Evolutionary conservation across 2,329 filamentous ascomycete genomes (phyloP).

Genomic region (Beauveria rudraprayagi): DNA sequence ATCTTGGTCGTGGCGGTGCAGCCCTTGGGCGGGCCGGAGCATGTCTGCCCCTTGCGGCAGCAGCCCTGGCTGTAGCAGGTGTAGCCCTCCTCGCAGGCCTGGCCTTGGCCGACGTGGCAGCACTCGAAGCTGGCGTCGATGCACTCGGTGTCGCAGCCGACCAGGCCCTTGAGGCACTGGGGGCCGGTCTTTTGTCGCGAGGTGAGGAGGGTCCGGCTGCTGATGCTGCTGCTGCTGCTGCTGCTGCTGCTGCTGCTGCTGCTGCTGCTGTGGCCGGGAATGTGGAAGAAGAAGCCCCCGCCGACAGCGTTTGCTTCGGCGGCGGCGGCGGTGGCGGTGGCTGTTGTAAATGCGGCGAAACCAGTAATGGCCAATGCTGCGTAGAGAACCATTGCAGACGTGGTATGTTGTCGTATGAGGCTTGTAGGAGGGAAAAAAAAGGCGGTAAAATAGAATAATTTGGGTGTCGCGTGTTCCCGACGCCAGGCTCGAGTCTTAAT

Average conservation of each 20-base stretch:
- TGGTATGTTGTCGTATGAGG: not conserved
- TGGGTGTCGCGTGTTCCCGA: not conserved
- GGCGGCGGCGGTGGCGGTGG: not conserved
- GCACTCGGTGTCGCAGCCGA: not conserved
- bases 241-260: too few species aligned
- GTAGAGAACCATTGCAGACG: not conserved
- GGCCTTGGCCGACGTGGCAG: slow-evolving; percentile 7
- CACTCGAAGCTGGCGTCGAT: slow-evolving; percentile 1
- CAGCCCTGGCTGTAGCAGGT: slow-evolving; percentile 7
- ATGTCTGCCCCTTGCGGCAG: slow-evolving; percentile 4
- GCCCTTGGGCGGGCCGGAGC: slow-evolving; percentile 1
- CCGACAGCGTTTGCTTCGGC: not conserved
- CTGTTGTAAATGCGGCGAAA: not conserved
- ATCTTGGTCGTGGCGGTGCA: slow-evolving; percentile 2
- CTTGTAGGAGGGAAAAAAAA: not conserved
- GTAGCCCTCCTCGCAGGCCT: slow-evolving; percentile 8
- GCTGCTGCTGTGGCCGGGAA: not conserved
- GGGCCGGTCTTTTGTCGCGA: not conserved
- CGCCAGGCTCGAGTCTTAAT: not conserved
- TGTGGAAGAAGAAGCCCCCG: not conserved
- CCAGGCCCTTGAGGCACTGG: not conserved
- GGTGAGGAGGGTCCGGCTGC: not conserved
- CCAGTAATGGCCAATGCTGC: not conserved
- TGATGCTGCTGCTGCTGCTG: not conserved
- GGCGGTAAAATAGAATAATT: too few species aligned